These are phyloP conservation scores for Trichoderma gracile DNA, from an alignment of 2,329 filamentous ascomycete species.

Conservation along the genomic window DNA sequence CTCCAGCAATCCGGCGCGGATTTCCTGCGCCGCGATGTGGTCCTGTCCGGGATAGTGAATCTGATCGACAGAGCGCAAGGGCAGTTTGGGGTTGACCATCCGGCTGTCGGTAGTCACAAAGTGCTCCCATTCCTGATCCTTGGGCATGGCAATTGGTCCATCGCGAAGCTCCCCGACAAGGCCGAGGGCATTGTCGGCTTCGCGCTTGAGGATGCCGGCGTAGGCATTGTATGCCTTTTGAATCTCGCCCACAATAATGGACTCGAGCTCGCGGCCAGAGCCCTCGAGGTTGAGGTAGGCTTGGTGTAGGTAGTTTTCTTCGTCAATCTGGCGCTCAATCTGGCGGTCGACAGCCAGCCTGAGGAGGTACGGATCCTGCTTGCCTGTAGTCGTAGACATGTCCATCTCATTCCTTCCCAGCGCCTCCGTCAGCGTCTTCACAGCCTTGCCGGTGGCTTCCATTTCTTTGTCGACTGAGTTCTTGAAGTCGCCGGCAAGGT, in stretches of 20 bases:
- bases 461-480: constrained; percentile 96
- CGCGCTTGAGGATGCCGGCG: constrained; percentile 85
- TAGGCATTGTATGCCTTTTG: constrained; percentile 97
- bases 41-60: constrained; percentile 91
- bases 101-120: constrained; percentile 81
- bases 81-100: constrained; percentile 81
- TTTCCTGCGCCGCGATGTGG: constrained; percentile 77
- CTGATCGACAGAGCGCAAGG: constrained; percentile 74
- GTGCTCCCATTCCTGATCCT: constrained; percentile 84
- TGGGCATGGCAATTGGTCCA: constrained; percentile 89
- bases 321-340: constrained; percentile 88
- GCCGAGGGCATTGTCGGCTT: constrained; percentile 78
- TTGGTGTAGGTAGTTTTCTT: constrained; percentile 96
- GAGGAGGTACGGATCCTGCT: constrained; percentile 88
- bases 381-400: constrained; percentile 70
- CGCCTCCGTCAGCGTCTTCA: constrained; percentile 78
- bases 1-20: constrained; percentile 87
- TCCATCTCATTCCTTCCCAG: constrained; percentile 79
- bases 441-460: constrained; percentile 76
- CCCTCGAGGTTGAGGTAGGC: constrained; percentile 93
- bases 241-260: constrained; percentile 94
- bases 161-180: constrained; percentile 78
- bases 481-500: constrained; percentile 90
- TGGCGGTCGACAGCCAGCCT: constrained; percentile 84
- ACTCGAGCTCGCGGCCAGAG: constrained; percentile 91